Evolutionary conservation across 2,329 filamentous ascomycete genomes (phyloP).

Genomic region (Pseudogymnoascus sp.): DNA sequence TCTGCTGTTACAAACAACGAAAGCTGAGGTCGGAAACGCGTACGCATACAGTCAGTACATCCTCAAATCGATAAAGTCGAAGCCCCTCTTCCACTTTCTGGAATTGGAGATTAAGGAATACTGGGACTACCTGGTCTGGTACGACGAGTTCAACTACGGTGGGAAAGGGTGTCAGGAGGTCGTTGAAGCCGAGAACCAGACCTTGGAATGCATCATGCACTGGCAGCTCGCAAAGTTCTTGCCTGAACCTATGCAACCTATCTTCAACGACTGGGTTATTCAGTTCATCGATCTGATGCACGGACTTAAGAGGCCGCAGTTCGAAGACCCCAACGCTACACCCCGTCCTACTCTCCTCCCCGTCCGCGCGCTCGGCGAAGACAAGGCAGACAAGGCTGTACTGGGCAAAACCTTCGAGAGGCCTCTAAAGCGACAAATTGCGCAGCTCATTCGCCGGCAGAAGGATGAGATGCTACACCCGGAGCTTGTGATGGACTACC

Average conservation of each 20-base stretch:
- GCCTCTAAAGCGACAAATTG: conserved; percentile 82
- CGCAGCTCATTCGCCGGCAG: conserved; percentile 72
- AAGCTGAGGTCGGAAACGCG: conserved; percentile 91
- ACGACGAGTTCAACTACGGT: conserved; percentile 98
- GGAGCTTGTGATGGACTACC: conserved; percentile 78
- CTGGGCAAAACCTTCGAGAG: conserved; percentile 80
- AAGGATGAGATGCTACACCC: conserved; percentile 84
- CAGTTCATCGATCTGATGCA: conserved; percentile 97
- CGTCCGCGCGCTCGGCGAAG: conserved; percentile 48
- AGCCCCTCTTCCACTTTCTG: conserved; percentile 93
- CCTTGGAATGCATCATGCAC: conserved; percentile 88
- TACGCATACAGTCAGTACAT: conserved; percentile 97
- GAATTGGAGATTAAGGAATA: conserved; percentile 97
- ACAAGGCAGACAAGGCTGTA: conserved; percentile 53
- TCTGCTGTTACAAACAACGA: conserved; percentile 88
- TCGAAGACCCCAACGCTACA: conserved; percentile 39
- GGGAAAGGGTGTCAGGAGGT: conserved; percentile 85
- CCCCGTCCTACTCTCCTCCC: conserved; percentile 52
- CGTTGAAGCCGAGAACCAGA: conserved; percentile 65
- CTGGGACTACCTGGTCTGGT: conserved; percentile 99
- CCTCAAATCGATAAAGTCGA: conserved; percentile 90
- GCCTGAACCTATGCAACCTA: conserved; percentile 67
- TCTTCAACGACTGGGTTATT: conserved; percentile 87
- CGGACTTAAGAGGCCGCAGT: conserved; percentile 60
- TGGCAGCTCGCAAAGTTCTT: conserved; percentile 95